A percentile compares a stretch with the other conserved stretches of the same genome.
Conservation (phyloP, 164 flowering plant species). For the grape (Vitis vinifera) region ASM3070453v1 NC_081808.1:3251501-3252000, state of each 20-base stretch:
- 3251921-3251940: background rate
- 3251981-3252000: background rate
- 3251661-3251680: conserved; percentile 75
- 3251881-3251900: conserved; percentile 1
- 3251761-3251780: conserved; percentile 57
- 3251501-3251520: conserved; percentile 55
- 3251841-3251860: background rate
- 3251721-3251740: background rate
- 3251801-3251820: background rate
- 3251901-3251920: conserved; percentile 3
- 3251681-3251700: conserved; percentile 75
- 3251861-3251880: background rate
- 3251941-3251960: background rate
- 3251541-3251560: conserved; percentile 76
- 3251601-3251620: conserved; percentile 70
- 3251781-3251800: conserved; percentile 39
- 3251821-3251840: background rate
- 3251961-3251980: background rate
- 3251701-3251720: conserved; percentile 38
- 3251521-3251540: conserved; percentile 62
- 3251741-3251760: conserved; percentile 40
- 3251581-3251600: conserved; percentile 67
- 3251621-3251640: conserved; percentile 45
- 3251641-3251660: conserved; percentile 51
- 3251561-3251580: conserved; percentile 67